Percentiles rank a stretch among this genome's conserved stretches.
phyloP scores from a whole-genome alignment of 2,329 filamentous ascomycete species.

The Periglandula ipomoeae region DNA sequence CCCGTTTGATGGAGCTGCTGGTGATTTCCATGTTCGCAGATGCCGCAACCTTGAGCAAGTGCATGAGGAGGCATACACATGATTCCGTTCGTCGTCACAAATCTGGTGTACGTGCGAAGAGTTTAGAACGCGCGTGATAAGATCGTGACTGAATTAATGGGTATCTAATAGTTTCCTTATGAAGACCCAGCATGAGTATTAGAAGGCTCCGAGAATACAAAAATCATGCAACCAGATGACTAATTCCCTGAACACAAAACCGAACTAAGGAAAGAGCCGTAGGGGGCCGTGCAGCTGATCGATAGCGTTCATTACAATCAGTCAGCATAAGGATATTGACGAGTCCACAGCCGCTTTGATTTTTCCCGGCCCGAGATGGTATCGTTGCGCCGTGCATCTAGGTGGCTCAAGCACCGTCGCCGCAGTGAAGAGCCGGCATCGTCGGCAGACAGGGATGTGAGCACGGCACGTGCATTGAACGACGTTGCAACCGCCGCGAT shows the following conservation, averaged over 20 bases:
- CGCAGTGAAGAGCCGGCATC: neutral
- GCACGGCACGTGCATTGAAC: neutral
- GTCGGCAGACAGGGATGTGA: neutral
- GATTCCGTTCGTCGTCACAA: too few species aligned
- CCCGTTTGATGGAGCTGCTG: too few species aligned
- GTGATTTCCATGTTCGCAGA: too few species aligned
- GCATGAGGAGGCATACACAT: too few species aligned
- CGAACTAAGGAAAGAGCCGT: neutral
- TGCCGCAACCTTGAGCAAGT: too few species aligned
- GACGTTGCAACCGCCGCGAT: neutral
- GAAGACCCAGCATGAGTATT: slow-evolving; percentile 28
- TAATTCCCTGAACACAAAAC: too few species aligned
- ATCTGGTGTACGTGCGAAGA: neutral
- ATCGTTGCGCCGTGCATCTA: too few species aligned
- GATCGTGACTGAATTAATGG: slow-evolving; percentile 5
- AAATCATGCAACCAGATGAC: too few species aligned
- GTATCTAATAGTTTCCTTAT: slow-evolving; percentile 5
- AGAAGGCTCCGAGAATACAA: slow-evolving; percentile 2
- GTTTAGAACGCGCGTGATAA: too few species aligned
- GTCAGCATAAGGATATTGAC: neutral
- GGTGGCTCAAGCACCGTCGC: too few species aligned
- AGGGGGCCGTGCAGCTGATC: neutral
- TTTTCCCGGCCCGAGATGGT: too few species aligned
- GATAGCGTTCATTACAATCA: neutral
- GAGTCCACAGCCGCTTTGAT: too few species aligned